A percentile compares a stretch with the other conserved stretches of the same genome.
phyloP scores from a whole-genome alignment of 148 eudicot genomes.

The Amaranthus hypochondriacus region DNA sequence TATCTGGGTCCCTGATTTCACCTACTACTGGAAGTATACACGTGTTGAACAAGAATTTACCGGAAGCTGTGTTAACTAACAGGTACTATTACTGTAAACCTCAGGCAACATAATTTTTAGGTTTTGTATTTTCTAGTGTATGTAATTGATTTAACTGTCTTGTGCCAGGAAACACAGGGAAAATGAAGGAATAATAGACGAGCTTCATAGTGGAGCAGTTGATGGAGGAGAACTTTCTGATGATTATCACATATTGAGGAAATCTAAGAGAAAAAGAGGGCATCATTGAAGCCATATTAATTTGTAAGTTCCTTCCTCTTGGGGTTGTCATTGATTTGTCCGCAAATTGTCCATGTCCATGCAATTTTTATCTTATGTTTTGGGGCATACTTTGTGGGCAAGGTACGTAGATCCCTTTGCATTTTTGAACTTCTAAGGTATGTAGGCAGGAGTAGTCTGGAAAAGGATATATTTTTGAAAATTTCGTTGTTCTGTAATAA shows the following conservation, averaged over 20 bases:
- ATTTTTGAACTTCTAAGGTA: too few relatives aligned
- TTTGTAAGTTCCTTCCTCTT: too few relatives aligned
- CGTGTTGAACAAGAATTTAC: conserved; percentile 54
- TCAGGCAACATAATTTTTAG: not conserved
- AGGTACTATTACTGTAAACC: conserved; percentile 37
- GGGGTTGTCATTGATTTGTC: too few relatives aligned
- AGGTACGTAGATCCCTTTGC: too few relatives aligned
- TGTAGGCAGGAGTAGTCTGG: too few relatives aligned
- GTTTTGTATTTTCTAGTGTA: not conserved
- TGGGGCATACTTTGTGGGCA: too few relatives aligned
- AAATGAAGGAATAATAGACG: conserved; percentile 24
- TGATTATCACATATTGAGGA: conserved; percentile 35
- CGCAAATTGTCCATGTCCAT: too few relatives aligned
- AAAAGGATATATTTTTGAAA: too few relatives aligned
- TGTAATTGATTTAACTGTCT: not conserved
- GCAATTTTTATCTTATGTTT: too few relatives aligned
- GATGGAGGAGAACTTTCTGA: conserved; percentile 25
- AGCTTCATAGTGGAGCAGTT: conserved; percentile 25
- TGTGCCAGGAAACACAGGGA: conserved; percentile 37
- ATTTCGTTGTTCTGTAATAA: too few relatives aligned
- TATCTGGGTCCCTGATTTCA: conserved; percentile 68
- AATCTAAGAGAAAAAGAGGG: conserved; percentile 45
- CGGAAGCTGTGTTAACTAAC: conserved; percentile 31
- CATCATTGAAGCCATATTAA: conserved; percentile 4
- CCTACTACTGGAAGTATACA: conserved; percentile 53